Conservation (phyloP, 2,329 filamentous ascomycete species). For the Lecanoromycetidae sp. region DNA sequence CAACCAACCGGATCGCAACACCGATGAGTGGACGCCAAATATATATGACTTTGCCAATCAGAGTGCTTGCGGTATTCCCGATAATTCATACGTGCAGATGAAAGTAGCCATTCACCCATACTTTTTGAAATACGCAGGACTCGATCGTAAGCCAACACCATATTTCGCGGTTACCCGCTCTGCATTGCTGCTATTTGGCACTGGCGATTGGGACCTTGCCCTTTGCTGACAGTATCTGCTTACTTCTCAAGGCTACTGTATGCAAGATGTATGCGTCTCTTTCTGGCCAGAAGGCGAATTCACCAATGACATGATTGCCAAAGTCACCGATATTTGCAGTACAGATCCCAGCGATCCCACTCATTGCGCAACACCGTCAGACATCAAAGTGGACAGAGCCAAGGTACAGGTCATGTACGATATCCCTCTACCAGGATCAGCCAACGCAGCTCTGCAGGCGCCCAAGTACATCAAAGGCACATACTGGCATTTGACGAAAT, state of each 20-base stretch:
- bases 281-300: slow-evolving; percentile 1
- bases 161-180: neutral
- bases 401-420: neutral
- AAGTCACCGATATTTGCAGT: slow-evolving; percentile 13
- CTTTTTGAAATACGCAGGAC: slow-evolving; percentile 15
- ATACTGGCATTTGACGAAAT: slow-evolving; percentile 12
- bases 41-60: slow-evolving; percentile 8
- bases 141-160: neutral
- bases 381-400: slow-evolving; percentile 15
- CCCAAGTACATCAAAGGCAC: slow-evolving; percentile 5
- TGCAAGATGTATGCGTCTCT: slow-evolving; percentile 14
- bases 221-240: neutral
- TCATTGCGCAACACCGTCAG: slow-evolving; percentile 13
- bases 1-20: neutral
- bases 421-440: neutral
- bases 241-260: slow-evolving; percentile 11
- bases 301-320: slow-evolving; percentile 1
- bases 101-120: slow-evolving; percentile 15
- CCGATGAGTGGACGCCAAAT: slow-evolving; percentile 4
- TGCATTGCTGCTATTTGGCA: neutral
- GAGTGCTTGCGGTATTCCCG: slow-evolving; percentile 14
- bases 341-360: slow-evolving; percentile 12
- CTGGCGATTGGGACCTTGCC: too few relatives aligned
- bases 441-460: neutral
- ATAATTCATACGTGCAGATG: slow-evolving; percentile 5